Percentiles rank a stretch among this genome's conserved stretches.
phyloP scores from a whole-genome alignment of 2,329 filamentous ascomycete species.

The Fusarium begoniae region DNA sequence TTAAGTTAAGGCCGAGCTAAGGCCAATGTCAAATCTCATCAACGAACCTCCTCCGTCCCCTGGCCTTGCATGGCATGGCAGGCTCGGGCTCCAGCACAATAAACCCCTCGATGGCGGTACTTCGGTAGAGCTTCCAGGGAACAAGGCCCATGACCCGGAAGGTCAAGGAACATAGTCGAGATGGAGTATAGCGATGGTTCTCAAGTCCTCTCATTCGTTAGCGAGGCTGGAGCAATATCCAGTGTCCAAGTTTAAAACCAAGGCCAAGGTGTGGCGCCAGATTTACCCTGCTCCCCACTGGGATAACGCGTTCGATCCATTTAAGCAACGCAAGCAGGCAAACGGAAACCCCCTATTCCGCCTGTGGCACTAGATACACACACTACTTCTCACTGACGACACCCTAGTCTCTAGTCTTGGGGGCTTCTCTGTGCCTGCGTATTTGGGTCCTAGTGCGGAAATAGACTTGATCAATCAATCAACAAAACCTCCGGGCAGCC shows the following conservation, averaged over 20 bases:
- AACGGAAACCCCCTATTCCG: not conserved
- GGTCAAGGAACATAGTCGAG: not conserved
- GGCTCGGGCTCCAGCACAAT: not conserved
- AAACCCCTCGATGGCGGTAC: constrained; percentile 17
- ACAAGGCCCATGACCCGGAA: not conserved
- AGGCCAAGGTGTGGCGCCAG: constrained; percentile 27
- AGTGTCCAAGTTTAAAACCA: not conserved
- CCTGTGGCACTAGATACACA: not conserved
- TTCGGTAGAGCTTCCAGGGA: constrained; percentile 21
- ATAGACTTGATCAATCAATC: constrained; percentile 23
- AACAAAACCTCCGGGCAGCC: constrained; percentile 29
- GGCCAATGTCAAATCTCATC: constrained; percentile 5
- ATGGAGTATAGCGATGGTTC: constrained; percentile 9
- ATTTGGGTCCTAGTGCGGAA: constrained; percentile 16
- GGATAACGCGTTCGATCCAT: constrained; percentile 20
- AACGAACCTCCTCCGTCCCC: not conserved
- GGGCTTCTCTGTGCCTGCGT: constrained; percentile 5
- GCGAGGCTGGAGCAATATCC: not conserved
- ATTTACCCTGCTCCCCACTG: constrained; percentile 2
- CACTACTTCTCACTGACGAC: constrained; percentile 2
- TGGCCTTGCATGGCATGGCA: not conserved
- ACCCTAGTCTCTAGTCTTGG: not conserved
- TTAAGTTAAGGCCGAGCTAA: not conserved
- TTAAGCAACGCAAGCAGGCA: not conserved
- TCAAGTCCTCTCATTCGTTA: not conserved